phyloP scores from a whole-genome alignment of 768 basidiomycete genomes.

The Scleroderma bovista region DNA sequence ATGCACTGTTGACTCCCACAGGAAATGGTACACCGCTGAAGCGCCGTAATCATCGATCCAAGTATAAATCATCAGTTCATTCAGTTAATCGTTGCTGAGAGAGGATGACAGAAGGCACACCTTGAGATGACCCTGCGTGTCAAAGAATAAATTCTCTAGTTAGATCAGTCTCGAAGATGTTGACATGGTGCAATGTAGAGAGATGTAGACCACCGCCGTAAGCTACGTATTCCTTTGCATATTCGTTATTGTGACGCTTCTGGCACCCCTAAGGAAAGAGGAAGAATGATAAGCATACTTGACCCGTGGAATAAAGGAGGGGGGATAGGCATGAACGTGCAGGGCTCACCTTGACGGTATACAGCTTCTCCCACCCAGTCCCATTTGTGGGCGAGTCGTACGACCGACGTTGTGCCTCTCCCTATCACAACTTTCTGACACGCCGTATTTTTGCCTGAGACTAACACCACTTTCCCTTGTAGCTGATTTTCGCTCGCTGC shows the following conservation, averaged over 20 bases:
- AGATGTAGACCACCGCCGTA: slow-evolving; percentile 98
- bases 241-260: slow-evolving; percentile 95
- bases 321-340: too few species aligned
- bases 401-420: slow-evolving; percentile 97
- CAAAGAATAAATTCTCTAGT: too few species aligned
- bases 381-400: slow-evolving; percentile 97
- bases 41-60: slow-evolving; percentile 99
- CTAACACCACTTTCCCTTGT: slow-evolving; percentile 50
- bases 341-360: too few species aligned
- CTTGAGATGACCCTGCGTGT: too few species aligned
- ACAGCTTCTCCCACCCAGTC: slow-evolving; percentile 94
- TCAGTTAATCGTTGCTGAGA: background rate
- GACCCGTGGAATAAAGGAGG: slow-evolving; percentile 2
- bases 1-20: too few species aligned
- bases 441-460: slow-evolving; percentile 87
- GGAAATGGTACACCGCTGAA: slow-evolving; percentile 96
- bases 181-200: slow-evolving; percentile 91
- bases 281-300: slow-evolving; percentile 5
- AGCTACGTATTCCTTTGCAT: slow-evolving; percentile 99
- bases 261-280: slow-evolving; percentile 75
- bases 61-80: background rate
- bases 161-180: slow-evolving; percentile 99
- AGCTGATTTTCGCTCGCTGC: slow-evolving; percentile 39
- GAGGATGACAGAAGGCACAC: too few species aligned
- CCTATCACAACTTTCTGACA: slow-evolving; percentile 97